phyloP scores from a whole-genome alignment of 768 basidiomycete species.

The Serendipita sp. region DNA sequence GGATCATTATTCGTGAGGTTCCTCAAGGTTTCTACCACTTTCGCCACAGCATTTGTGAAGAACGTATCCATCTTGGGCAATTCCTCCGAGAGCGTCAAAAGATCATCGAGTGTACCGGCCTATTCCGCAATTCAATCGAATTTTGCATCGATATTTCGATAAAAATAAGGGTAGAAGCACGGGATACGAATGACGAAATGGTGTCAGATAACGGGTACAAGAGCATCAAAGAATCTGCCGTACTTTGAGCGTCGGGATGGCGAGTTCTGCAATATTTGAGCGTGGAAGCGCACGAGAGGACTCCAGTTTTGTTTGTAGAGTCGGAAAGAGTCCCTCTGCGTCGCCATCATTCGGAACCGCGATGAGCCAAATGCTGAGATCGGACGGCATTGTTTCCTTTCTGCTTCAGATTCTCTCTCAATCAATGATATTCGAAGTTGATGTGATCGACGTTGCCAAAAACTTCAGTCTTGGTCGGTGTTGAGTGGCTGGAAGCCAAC shows the following conservation, averaged over 20 bases:
- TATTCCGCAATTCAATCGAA: too few species aligned
- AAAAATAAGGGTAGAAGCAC: neutral
- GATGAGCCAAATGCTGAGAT: slow-evolving; percentile 89
- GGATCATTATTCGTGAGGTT: slow-evolving; percentile 82
- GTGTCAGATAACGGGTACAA: neutral
- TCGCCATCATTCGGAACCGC: slow-evolving; percentile 78
- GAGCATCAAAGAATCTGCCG: slow-evolving; percentile 9
- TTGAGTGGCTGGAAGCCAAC: neutral
- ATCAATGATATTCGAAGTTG: too few species aligned
- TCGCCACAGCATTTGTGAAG: slow-evolving; percentile 79
- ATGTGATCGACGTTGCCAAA: neutral
- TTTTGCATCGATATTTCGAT: neutral
- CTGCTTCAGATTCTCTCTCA: too few species aligned
- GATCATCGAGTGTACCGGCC: slow-evolving; percentile 75
- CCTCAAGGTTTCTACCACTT: slow-evolving; percentile 85
- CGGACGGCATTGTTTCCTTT: slow-evolving; percentile 58
- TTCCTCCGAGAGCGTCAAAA: slow-evolving; percentile 79
- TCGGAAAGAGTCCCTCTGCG: slow-evolving; percentile 54
- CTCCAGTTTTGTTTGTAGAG: slow-evolving; percentile 44
- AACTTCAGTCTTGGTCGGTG: neutral
- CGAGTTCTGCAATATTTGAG: slow-evolving; percentile 43
- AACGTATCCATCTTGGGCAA: slow-evolving; percentile 79
- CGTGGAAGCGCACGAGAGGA: slow-evolving; percentile 13
- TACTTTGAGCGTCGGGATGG: slow-evolving; percentile 85
- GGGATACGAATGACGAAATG: neutral